Base-by-base conservation (phyloP, 306 rosid genomes). In the Vigna radiata region DNA sequence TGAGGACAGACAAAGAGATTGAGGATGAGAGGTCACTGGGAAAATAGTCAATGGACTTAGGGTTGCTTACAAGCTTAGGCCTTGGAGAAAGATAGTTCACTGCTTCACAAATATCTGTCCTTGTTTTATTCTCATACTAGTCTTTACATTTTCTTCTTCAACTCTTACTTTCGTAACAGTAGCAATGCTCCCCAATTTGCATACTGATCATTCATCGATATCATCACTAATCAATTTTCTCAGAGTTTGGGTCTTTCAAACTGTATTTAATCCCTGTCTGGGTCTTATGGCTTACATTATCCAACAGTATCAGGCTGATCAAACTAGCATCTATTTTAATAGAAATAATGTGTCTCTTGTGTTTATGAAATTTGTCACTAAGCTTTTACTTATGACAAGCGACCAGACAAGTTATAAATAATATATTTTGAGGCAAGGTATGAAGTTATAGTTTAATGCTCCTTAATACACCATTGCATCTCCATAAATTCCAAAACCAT, bases 401-500 rank as follows among this genome's bases (percentile, higher is more conserved):
- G 27, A 50, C 50, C 9, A 9, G 7, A 54, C 13, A 77, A 54
- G 19, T 17, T 16, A 46, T 31, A 44, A 58, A 58, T 37, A 15
- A 72, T 61, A 49, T 36, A 73, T 50, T 59, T 54, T 23, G 65
- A 56, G 56, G 29, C 79, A 70, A 65, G 7, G 43, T 69, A 8
- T 7, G 6, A 71, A 49, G 58, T 21, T 66, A 73, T 53, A 68
- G 52, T 7, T 5, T 15, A 53, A 21, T 18, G 54, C 66, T 68
- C n/a, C 27, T 31, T 25, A 62, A 70, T 43, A 13, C 66, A 31
- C 37, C 18, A 25, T 1, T 23, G 41, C 36, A 74, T 44, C 23
- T 66, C 80, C 80, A 65, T 56, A 74, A 44, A 64, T 77, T 75
- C 21, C 58, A 78, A 52, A 67, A 76, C 77, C 17, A 58, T 62